Percentiles rank a stretch among this genome's conserved stretches.
Conservation (phyloP, 768 basidiomycete genomes). For the Tricholoma hemisulphureum region DNA sequence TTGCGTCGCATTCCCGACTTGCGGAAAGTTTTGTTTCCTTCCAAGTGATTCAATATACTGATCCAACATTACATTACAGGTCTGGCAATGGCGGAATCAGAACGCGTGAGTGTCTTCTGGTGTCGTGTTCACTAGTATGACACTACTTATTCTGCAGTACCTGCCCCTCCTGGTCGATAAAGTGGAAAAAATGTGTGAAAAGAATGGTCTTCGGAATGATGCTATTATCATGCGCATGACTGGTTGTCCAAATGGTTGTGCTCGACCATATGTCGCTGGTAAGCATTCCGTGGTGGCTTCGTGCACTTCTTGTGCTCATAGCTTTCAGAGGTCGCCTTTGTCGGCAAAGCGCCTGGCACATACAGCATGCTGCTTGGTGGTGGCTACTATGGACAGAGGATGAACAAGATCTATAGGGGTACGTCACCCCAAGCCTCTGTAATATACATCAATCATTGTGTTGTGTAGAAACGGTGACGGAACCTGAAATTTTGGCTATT, state of each 20-base stretch:
- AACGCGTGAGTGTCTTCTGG: conserved; percentile 40
- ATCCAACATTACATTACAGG: conserved; percentile 15
- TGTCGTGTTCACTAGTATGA: background rate
- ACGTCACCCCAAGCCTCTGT: conserved; percentile 10
- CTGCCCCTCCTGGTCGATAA: conserved; percentile 90
- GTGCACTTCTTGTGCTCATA: conserved; percentile 2
- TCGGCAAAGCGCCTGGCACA: conserved; percentile 91
- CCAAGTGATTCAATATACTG: background rate
- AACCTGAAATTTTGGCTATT: conserved; percentile 89
- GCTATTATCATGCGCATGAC: conserved; percentile 99
- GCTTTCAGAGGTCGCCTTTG: conserved; percentile 82
- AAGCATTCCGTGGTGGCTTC: conserved; percentile 18
- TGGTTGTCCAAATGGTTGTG: conserved; percentile 93
- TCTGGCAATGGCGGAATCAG: conserved; percentile 52
- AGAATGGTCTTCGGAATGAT: conserved; percentile 89
- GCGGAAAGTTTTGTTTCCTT: conserved; percentile 48
- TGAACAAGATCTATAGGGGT: conserved; percentile 96
- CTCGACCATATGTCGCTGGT: conserved; percentile 90
- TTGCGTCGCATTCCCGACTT: conserved; percentile 97
- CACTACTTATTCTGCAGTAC: conserved; percentile 51
- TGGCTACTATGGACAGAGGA: conserved; percentile 88
- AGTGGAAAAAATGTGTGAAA: conserved; percentile 92
- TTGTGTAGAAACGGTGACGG: conserved; percentile 73
- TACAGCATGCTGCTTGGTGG: conserved; percentile 97
- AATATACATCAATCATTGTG: background rate